Evolutionary conservation across 2,329 filamentous ascomycete species (phyloP).

Genomic region (Botrytis pseudocinerea): DNA sequence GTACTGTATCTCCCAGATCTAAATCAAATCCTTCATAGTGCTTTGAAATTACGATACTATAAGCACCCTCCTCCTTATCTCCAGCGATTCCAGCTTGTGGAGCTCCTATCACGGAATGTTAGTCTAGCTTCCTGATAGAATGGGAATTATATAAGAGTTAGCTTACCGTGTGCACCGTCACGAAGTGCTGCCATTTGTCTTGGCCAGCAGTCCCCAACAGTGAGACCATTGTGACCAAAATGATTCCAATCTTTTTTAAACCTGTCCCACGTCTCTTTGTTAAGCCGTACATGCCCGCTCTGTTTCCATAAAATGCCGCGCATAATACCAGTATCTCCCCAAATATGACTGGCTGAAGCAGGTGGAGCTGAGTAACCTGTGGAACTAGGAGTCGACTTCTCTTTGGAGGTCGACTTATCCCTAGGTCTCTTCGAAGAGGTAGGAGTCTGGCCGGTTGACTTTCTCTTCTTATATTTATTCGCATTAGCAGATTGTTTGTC

Average conservation of each 20-base stretch:
- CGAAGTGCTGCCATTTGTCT: neutral
- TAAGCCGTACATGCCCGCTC: neutral
- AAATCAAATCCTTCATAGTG: conserved; percentile 1
- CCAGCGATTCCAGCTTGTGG: conserved; percentile 9
- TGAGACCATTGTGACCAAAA: neutral
- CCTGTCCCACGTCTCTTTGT: neutral
- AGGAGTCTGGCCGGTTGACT: neutral
- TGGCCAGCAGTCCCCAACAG: neutral
- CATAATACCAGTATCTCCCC: conserved; percentile 1
- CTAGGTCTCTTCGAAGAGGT: neutral
- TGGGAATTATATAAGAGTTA: no score
- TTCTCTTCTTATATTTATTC: neutral
- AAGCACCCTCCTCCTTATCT: neutral
- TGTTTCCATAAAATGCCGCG: neutral
- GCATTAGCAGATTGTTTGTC: neutral
- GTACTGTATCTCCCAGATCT: neutral
- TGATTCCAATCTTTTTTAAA: neutral
- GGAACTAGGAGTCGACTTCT: neutral
- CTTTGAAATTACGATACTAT: neutral
- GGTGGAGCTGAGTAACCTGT: no score
- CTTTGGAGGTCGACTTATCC: neutral
- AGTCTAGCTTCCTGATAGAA: neutral
- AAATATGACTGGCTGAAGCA: neutral
- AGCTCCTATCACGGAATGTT: neutral
- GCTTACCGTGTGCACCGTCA: neutral